Conservation (phyloP, 139 green algal species). For the Asterochloris erici region DNA sequence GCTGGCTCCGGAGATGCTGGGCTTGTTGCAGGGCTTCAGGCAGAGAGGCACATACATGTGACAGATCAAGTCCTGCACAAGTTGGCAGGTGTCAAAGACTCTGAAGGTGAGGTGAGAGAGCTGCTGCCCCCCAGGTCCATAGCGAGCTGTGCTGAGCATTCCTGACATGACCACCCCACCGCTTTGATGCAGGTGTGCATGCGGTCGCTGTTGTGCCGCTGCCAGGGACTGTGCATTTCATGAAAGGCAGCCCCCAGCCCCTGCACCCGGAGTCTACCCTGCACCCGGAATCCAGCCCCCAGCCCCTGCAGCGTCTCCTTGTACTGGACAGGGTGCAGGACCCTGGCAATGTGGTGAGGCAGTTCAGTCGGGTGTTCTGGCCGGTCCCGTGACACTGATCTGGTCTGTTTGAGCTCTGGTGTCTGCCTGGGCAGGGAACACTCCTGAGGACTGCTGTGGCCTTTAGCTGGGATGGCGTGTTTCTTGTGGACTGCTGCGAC, state of each 20-base stretch:
- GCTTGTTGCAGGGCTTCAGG: constrained; percentile 26
- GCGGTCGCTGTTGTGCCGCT: constrained; percentile 43
- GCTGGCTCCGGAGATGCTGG: neutral
- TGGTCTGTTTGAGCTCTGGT: neutral
- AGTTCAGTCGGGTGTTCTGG: neutral
- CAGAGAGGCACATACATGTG: constrained; percentile 30
- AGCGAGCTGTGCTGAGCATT: neutral
- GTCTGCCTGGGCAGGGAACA: constrained; percentile 41
- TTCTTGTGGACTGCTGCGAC: constrained; percentile 78
- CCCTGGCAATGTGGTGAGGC: constrained; percentile 40
- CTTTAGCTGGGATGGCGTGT: constrained; percentile 72
- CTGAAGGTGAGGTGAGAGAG: constrained; percentile 16
- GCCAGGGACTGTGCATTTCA: constrained; percentile 31
- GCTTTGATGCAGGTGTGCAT: constrained; percentile 32
- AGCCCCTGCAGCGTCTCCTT: constrained; percentile 47
- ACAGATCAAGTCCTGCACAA: constrained; percentile 57
- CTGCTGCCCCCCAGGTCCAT: neutral
- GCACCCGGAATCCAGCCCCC: neutral
- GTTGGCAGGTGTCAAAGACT: constrained; percentile 52
- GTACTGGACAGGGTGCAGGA: constrained; percentile 68
- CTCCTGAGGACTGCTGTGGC: constrained; percentile 69
- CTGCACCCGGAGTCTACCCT: too few species aligned
- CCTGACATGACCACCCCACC: neutral
- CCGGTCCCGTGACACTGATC: neutral
- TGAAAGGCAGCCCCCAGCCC: neutral